Evolutionary conservation across 352 stramenopile species (phyloP).

Genomic region (Saprolegnia diclina): DNA sequence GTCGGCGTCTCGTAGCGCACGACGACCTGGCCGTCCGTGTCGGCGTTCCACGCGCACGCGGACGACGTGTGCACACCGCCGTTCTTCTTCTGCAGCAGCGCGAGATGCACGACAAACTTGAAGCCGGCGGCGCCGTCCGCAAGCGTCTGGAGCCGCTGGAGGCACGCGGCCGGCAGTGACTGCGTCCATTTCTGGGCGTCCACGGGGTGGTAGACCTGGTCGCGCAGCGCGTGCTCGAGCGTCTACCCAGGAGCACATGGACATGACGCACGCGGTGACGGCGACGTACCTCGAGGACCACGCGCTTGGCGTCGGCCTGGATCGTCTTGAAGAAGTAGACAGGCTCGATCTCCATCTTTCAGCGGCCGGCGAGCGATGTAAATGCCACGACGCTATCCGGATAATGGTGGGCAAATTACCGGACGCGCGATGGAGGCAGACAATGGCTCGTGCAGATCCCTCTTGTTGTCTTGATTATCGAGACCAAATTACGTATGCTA

Average conservation of each 20-base stretch:
- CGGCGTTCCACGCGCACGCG: conserved; percentile 81
- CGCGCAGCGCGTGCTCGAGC: conserved; percentile 57
- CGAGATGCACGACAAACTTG: conserved; percentile 87
- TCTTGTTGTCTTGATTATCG: no score
- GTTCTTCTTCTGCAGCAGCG: conserved; percentile 86
- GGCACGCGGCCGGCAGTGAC: conserved; percentile 67
- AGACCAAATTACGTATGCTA: no score
- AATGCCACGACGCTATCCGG: neutral
- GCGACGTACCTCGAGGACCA: conserved; percentile 58
- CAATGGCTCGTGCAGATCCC: no score
- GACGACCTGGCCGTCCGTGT: conserved; percentile 50
- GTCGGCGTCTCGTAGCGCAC: conserved; percentile 24
- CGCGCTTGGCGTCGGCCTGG: conserved; percentile 84
- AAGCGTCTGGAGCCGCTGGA: conserved; percentile 80
- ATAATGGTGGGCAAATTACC: neutral
- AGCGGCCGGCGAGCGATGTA: neutral
- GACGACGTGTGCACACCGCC: conserved; percentile 82
- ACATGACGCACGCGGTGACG: neutral
- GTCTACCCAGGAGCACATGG: conserved; percentile 36
- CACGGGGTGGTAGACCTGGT: conserved; percentile 65
- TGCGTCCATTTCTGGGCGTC: conserved; percentile 77
- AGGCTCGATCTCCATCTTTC: conserved; percentile 5
- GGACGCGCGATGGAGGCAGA: no score
- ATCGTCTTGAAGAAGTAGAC: conserved; percentile 76
- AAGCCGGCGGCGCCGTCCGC: conserved; percentile 80